Percentiles rank a stretch among this genome's conserved stretches.
Conservation (phyloP, 2,329 filamentous ascomycete genomes). For the Bimuria novae-zelandiae region DNA sequence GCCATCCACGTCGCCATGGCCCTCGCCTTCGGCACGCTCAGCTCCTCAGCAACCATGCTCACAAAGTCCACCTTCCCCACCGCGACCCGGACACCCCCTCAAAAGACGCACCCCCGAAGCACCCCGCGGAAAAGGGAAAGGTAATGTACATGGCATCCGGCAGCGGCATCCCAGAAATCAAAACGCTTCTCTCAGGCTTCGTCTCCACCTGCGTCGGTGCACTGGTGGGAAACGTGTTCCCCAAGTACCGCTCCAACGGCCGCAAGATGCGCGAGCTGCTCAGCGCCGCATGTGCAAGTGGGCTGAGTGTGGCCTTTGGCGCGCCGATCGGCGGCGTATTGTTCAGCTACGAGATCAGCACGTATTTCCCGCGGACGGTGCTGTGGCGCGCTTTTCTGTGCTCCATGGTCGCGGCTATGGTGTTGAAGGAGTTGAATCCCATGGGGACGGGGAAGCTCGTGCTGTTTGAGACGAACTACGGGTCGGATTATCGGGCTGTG, state of each 20-base stretch:
- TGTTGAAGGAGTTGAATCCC: slow-evolving; percentile 62
- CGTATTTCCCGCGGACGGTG: slow-evolving; percentile 63
- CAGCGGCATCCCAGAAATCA: slow-evolving; percentile 65
- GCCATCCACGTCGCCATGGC: slow-evolving; percentile 58
- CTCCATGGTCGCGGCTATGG: slow-evolving; percentile 60
- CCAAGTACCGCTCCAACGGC: too few species aligned
- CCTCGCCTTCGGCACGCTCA: slow-evolving; percentile 56
- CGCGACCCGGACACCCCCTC: slow-evolving; percentile 39
- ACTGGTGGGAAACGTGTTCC: too few species aligned
- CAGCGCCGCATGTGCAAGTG: slow-evolving; percentile 61
- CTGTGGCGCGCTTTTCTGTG: slow-evolving; percentile 65
- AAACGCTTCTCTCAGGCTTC: slow-evolving; percentile 64
- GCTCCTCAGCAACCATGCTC: slow-evolving; percentile 53
- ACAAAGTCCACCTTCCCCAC: slow-evolving; percentile 57
- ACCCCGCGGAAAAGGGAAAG: slow-evolving; percentile 47
- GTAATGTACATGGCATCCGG: slow-evolving; percentile 64
- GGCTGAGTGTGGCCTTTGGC: slow-evolving; percentile 64
- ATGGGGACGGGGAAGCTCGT: slow-evolving; percentile 64
- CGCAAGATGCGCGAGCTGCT: slow-evolving; percentile 64
- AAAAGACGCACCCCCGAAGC: slow-evolving; percentile 36
- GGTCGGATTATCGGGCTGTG: slow-evolving; percentile 57
- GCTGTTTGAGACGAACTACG: slow-evolving; percentile 65
- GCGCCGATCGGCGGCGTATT: slow-evolving; percentile 66
- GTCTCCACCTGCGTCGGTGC: too few species aligned
- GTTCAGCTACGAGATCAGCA: slow-evolving; percentile 64